Percentiles rank a stretch among this genome's conserved stretches.
Conservation (phyloP, 257 asterid genomes). For the Apocynum venetum region DNA sequence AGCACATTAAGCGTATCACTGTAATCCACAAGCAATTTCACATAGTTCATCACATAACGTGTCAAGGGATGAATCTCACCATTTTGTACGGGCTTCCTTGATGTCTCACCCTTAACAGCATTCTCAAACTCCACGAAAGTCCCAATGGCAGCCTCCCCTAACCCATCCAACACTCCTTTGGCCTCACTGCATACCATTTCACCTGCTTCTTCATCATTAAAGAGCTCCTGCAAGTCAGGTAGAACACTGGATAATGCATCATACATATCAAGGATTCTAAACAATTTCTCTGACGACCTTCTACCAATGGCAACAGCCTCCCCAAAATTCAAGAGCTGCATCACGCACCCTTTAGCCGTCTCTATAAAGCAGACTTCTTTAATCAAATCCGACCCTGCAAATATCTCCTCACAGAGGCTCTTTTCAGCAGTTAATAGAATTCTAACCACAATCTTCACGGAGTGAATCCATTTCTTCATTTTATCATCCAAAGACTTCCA, state of each 20-base stretch:
- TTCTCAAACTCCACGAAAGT: constrained; percentile 88
- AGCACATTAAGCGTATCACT: constrained; percentile 63
- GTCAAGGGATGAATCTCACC: constrained; percentile 91
- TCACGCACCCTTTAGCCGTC: constrained; percentile 82
- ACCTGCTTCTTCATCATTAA: constrained; percentile 68
- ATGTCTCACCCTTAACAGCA: constrained; percentile 84
- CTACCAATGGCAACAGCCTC: constrained; percentile 91
- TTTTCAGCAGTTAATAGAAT: constrained; percentile 71
- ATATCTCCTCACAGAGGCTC: constrained; percentile 66
- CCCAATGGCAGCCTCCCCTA: constrained; percentile 87
- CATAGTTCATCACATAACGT: constrained; percentile 94
- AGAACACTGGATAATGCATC: constrained; percentile 67
- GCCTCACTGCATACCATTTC: constrained; percentile 85
- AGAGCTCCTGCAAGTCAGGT: constrained; percentile 57
- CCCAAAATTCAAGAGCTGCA: constrained; percentile 93
- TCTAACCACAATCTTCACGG: constrained; percentile 66
- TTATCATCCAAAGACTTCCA: constrained; percentile 77
- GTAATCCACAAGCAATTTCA: constrained; percentile 81
- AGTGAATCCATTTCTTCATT: constrained; percentile 92
- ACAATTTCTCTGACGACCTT: constrained; percentile 83
- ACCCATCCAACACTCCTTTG: constrained; percentile 63
- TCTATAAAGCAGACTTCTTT: constrained; percentile 83
- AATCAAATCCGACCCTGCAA: constrained; percentile 67
- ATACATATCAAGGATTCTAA: constrained; percentile 85
- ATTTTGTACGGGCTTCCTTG: constrained; percentile 66